Conservation (phyloP, 768 basidiomycete species). For the Amanita rubescens region DNA sequence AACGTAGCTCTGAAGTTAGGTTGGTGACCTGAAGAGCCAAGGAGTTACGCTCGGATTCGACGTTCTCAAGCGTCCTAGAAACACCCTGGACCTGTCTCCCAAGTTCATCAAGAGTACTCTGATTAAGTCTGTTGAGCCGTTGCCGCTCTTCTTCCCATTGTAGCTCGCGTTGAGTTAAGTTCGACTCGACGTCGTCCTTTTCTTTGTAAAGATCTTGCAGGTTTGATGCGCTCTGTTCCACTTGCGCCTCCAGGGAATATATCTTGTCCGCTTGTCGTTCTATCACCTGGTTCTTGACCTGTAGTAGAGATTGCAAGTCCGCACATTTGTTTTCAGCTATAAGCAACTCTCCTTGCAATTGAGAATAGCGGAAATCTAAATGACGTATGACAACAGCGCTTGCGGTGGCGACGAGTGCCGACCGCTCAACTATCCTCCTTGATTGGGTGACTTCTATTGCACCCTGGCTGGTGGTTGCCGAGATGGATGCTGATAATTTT, state of each 20-base stretch:
- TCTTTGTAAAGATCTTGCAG: conserved; percentile 31
- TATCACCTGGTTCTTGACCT: conserved; percentile 7
- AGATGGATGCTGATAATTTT: conserved; percentile 29
- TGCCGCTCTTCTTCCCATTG: conserved; percentile 25
- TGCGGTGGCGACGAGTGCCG: conserved; percentile 27
- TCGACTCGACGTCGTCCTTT: conserved; percentile 28
- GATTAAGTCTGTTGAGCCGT: conserved; percentile 24
- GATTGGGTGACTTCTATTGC: conserved; percentile 13
- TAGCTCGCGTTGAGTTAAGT: conserved; percentile 25
- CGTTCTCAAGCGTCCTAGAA: conserved; percentile 40
- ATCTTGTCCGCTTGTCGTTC: background rate
- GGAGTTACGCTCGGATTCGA: conserved; percentile 61
- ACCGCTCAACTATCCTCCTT: conserved; percentile 21
- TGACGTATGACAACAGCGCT: conserved; percentile 34
- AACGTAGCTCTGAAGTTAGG: conserved; percentile 48
- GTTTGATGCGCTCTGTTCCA: conserved; percentile 25
- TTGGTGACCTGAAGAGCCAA: conserved; percentile 59
- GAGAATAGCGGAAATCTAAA: conserved; percentile 23
- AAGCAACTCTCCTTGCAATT: conserved; percentile 1
- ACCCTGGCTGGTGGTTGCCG: conserved; percentile 11
- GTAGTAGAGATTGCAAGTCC: background rate
- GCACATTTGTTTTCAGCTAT: background rate
- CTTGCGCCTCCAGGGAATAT: conserved; percentile 18
- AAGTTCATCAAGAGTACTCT: conserved; percentile 34
- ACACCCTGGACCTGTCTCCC: conserved; percentile 38